phyloP scores from a whole-genome alignment of 352 stramenopile genomes.

The Phytopythium aichiense region DNA sequence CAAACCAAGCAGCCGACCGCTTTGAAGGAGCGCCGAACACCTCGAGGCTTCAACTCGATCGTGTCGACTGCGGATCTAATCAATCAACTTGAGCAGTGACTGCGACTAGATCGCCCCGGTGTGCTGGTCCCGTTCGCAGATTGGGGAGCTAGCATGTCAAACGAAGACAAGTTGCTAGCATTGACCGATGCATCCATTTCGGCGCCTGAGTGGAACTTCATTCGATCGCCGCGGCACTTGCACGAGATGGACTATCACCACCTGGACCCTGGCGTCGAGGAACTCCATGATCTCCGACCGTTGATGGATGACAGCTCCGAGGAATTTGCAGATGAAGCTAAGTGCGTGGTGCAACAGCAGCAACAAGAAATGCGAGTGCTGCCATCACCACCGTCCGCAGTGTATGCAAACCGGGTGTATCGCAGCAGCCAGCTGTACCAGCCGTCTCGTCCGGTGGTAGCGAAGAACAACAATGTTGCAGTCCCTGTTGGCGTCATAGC shows the following conservation, averaged over 20 bases:
- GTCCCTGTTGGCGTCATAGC: not conserved
- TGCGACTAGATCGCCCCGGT: slow-evolving; percentile 1
- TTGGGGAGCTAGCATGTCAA: not conserved
- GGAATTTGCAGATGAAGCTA: not conserved
- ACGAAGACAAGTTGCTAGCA: not conserved
- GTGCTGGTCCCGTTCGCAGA: slow-evolving; percentile 8
- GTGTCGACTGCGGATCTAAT: slow-evolving; percentile 9
- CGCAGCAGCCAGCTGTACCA: not conserved
- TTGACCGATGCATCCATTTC: not conserved
- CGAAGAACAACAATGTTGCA: not conserved
- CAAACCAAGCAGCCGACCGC: not conserved
- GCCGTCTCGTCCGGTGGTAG: not conserved
- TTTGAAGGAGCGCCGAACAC: not conserved
- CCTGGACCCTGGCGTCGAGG: not conserved
- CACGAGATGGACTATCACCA: slow-evolving; percentile 20
- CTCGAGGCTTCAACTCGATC: slow-evolving; percentile 1
- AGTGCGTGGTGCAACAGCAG: not conserved
- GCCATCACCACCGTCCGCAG: not conserved
- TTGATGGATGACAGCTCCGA: not conserved
- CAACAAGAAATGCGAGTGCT: not conserved
- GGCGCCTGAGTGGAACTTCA: not conserved
- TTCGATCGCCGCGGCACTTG: slow-evolving; percentile 8
- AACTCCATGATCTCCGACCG: not conserved
- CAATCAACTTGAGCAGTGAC: slow-evolving; percentile 4
- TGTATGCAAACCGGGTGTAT: not conserved